A percentile compares a stretch with the other conserved stretches of the same genome.
phyloP scores from a whole-genome alignment of 345 rosid species.

The Heritiera littoralis region DNA sequence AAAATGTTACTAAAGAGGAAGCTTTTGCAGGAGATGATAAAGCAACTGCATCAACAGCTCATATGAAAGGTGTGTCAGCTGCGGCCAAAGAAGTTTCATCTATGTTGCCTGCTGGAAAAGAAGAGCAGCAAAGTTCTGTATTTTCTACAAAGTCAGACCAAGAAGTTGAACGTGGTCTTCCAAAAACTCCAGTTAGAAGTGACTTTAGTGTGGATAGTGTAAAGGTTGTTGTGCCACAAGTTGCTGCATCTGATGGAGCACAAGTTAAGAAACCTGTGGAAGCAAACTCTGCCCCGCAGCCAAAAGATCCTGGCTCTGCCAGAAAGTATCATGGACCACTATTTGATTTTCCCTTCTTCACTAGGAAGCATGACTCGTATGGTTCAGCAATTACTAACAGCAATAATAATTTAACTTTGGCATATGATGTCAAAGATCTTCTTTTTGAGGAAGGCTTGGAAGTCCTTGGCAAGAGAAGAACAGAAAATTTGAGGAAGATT shows the following conservation, averaged over 20 bases:
- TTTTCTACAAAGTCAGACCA: constrained; percentile 68
- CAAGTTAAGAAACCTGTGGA: constrained; percentile 73
- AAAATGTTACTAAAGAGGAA: constrained; percentile 58
- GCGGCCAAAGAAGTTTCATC: constrained; percentile 55
- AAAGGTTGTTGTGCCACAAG: constrained; percentile 59
- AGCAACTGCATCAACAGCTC: constrained; percentile 47
- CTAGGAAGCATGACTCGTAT: constrained; percentile 88
- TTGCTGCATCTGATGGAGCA: constrained; percentile 53
- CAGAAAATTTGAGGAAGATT: constrained; percentile 82
- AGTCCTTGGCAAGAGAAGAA: constrained; percentile 71
- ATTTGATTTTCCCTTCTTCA: constrained; percentile 97
- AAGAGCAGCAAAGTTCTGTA: constrained; percentile 66
- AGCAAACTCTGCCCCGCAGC: constrained; percentile 51
- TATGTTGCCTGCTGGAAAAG: constrained; percentile 50
- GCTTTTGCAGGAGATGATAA: constrained; percentile 59
- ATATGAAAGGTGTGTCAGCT: constrained; percentile 45
- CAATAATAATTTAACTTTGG: constrained; percentile 74
- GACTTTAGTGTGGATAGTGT: constrained; percentile 72
- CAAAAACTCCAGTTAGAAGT: constrained; percentile 52
- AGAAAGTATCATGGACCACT: constrained; percentile 97
- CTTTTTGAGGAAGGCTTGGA: constrained; percentile 88
- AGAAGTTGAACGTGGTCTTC: constrained; percentile 61
- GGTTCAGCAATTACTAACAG: constrained; percentile 72
- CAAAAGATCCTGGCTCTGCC: constrained; percentile 74
- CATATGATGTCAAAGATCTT: constrained; percentile 91